Evolutionary conservation across 228 moss, liverwort and hornwort genomes (phyloP).

Genomic region (Sphagnum fallax): DNA sequence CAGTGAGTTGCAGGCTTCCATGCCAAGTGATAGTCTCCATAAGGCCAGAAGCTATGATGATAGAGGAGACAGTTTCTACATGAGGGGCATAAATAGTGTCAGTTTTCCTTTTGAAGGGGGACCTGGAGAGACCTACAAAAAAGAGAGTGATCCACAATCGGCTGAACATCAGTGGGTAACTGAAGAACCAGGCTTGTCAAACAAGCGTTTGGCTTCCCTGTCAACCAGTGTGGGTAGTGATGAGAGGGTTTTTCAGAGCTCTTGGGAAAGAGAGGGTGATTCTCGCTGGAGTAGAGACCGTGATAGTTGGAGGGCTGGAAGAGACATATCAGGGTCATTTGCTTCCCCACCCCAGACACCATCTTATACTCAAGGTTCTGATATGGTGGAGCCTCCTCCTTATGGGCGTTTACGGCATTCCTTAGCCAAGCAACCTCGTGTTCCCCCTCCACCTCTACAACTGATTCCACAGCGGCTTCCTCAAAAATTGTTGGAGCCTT

Average conservation of each 20-base stretch:
- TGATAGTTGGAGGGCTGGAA: conserved; percentile 70
- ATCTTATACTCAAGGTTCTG: conserved; percentile 63
- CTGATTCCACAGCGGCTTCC: conserved; percentile 49
- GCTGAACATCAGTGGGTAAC: conserved; percentile 61
- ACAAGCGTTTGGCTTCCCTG: conserved; percentile 45
- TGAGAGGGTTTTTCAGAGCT: conserved; percentile 43
- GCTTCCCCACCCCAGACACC: conserved; percentile 71
- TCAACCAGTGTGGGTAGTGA: conserved; percentile 57
- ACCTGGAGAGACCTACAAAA: conserved; percentile 44
- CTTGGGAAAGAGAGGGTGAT: conserved; percentile 76
- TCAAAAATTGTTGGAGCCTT: conserved; percentile 24
- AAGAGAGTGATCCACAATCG: conserved; percentile 13
- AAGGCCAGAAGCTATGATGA: conserved; percentile 49
- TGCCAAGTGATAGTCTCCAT: conserved; percentile 61
- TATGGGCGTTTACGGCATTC: conserved; percentile 80
- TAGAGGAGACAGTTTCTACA: conserved; percentile 38
- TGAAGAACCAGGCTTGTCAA: conserved; percentile 48
- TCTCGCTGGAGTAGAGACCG: conserved; percentile 95
- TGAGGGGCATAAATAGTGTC: conserved; percentile 23
- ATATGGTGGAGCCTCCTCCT: conserved; percentile 51
- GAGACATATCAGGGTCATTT: conserved; percentile 51
- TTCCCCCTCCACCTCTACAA: conserved; percentile 70
- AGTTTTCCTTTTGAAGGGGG: conserved; percentile 33
- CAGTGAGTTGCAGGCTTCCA: conserved; percentile 52
- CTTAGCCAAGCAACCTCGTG: conserved; percentile 80